A percentile compares a stretch with the other conserved stretches of the same genome.
Conservation (phyloP, 1,284 basidiomycete genomes). For the Trichosporon ovoides region DNA sequence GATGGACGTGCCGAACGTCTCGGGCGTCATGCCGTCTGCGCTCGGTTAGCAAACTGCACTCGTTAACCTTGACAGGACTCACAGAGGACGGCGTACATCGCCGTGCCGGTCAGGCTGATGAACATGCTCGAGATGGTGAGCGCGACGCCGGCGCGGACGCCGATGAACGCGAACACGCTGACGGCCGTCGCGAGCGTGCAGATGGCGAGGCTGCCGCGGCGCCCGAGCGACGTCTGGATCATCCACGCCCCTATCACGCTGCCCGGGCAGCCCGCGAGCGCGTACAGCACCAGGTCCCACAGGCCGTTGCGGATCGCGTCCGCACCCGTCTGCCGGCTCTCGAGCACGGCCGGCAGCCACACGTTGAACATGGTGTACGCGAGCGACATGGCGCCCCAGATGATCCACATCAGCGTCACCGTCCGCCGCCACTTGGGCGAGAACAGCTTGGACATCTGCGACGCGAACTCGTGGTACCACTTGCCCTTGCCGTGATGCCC, state of each 20-base stretch:
- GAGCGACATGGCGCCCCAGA: constrained; percentile 75
- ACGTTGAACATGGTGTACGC: constrained; percentile 97
- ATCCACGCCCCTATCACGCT: constrained; percentile 83
- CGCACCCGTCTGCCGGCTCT: constrained; percentile 43
- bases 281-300: constrained; percentile 66
- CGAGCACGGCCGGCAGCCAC: constrained; percentile 84
- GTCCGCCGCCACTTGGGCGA: constrained; percentile 74
- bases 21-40: constrained; percentile 70
- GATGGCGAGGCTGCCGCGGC: constrained; percentile 68
- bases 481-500: background rate
- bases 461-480: constrained; percentile 54
- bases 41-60: constrained; percentile 1
- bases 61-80: constrained; percentile 50
- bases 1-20: constrained; percentile 76
- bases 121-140: constrained; percentile 73
- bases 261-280: constrained; percentile 76
- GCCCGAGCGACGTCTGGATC: constrained; percentile 71
- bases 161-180: constrained; percentile 69
- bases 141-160: constrained; percentile 59
- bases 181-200: constrained; percentile 76
- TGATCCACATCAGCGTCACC: constrained; percentile 75
- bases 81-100: constrained; percentile 88
- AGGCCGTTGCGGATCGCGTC: constrained; percentile 62
- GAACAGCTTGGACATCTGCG: constrained; percentile 69
- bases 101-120: constrained; percentile 74